Evolutionary conservation across 768 basidiomycete species (phyloP).

Genomic region (Fistulinella prunicolor): DNA sequence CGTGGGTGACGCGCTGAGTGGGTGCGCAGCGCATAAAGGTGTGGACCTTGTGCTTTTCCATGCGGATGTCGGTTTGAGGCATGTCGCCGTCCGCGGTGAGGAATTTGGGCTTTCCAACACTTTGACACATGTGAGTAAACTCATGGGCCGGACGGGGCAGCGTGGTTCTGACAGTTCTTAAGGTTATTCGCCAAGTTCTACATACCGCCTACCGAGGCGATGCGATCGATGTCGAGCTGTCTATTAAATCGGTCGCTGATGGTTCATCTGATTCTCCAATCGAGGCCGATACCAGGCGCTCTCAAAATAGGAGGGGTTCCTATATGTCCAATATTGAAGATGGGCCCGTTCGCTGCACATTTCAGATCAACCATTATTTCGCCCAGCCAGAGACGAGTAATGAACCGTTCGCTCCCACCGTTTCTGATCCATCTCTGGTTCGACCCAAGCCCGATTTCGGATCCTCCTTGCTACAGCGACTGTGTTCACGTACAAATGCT

Average conservation of each 20-base stretch:
- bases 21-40: slow-evolving; percentile 75
- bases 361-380: slow-evolving; percentile 56
- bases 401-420: slow-evolving; percentile 9
- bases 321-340: slow-evolving; percentile 26
- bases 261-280: slow-evolving; percentile 24
- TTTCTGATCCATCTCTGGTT: slow-evolving; percentile 6
- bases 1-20: slow-evolving; percentile 85
- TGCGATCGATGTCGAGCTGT: slow-evolving; percentile 81
- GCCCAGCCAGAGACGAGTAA: slow-evolving; percentile 18
- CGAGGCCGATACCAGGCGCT: slow-evolving; percentile 19
- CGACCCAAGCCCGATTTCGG: slow-evolving; percentile 43
- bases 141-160: background rate
- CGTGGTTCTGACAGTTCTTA: slow-evolving; percentile 18
- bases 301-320: slow-evolving; percentile 26
- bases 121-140: slow-evolving; percentile 72
- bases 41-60: slow-evolving; percentile 92
- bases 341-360: slow-evolving; percentile 50
- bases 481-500: slow-evolving; percentile 60
- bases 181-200: slow-evolving; percentile 87
- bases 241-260: slow-evolving; percentile 40
- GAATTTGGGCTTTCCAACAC: slow-evolving; percentile 82
- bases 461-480: slow-evolving; percentile 54
- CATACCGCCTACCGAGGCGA: slow-evolving; percentile 68
- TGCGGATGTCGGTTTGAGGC: slow-evolving; percentile 84
- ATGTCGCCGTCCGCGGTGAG: slow-evolving; percentile 80